Evolutionary conservation across 164 flowering plant species (phyloP).

Genomic region (Magnolia sinica): DNA sequence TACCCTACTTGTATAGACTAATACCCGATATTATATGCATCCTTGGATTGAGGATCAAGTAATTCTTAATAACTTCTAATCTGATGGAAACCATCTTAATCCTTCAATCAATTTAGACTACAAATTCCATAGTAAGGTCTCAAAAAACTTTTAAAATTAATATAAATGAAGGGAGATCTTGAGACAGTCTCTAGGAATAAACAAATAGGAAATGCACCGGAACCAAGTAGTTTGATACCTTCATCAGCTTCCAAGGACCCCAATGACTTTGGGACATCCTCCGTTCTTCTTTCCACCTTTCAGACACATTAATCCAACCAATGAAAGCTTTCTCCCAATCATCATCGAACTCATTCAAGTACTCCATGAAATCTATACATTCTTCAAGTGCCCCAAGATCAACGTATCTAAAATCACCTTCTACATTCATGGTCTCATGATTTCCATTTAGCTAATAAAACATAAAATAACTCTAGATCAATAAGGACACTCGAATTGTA

Average conservation of each 20-base stretch:
- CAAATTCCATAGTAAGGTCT: no score
- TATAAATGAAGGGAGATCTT: no score
- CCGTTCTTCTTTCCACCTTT: slow-evolving; percentile 49
- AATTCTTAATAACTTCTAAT: no score
- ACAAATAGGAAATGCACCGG: no score
- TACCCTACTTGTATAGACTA: neutral
- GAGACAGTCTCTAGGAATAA: no score
- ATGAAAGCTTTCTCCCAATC: slow-evolving; percentile 75
- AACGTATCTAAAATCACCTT: slow-evolving; percentile 93
- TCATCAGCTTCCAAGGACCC: slow-evolving; percentile 73
- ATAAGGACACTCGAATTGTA: neutral
- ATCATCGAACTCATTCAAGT: slow-evolving; percentile 43
- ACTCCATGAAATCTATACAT: slow-evolving; percentile 65
- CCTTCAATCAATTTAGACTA: no score
- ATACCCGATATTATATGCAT: no score
- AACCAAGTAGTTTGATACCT: slow-evolving; percentile 46
- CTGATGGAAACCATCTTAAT: no score
- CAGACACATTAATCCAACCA: slow-evolving; percentile 52
- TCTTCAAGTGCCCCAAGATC: slow-evolving; percentile 78
- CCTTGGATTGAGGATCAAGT: no score
- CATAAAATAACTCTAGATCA: neutral
- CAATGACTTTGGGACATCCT: slow-evolving; percentile 42
- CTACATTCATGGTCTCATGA: slow-evolving; percentile 97
- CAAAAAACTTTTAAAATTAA: no score
- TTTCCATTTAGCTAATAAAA: slow-evolving; percentile 79